phyloP scores from a whole-genome alignment of 2,329 filamentous ascomycete genomes.

The Trichothecium sympodiale region DNA sequence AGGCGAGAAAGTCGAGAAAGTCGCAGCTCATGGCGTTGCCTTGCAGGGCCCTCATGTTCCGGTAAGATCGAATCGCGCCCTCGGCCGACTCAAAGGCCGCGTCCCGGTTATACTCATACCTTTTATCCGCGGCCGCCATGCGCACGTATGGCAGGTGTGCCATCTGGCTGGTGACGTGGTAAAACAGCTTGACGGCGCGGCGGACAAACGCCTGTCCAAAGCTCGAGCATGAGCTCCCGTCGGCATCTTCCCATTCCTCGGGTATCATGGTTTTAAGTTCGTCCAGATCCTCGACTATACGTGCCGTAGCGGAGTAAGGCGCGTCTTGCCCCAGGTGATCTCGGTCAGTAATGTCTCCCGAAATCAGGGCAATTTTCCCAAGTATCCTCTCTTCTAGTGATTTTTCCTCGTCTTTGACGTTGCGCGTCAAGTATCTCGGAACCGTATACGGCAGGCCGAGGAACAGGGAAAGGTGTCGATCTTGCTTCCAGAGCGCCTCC shows the following conservation, averaged over 20 bases:
- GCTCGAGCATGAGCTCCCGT: conserved; percentile 13
- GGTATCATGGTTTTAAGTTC: no score
- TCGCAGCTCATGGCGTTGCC: conserved; percentile 20
- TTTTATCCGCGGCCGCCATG: conserved; percentile 20
- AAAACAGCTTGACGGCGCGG: conserved; percentile 20
- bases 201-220: conserved; percentile 10
- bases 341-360: no score
- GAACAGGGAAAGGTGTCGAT: no score
- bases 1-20: conserved; percentile 34
- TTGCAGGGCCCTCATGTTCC: conserved; percentile 13
- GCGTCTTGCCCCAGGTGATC: no score
- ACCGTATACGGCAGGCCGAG: no score
- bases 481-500: no score
- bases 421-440: no score
- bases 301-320: no score
- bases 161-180: conserved; percentile 24
- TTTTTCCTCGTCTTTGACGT: no score
- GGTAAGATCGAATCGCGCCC: conserved; percentile 25
- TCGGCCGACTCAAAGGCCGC: conserved; percentile 28
- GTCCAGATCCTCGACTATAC: no score
- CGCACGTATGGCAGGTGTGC: conserved; percentile 36
- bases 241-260: conserved; percentile 5
- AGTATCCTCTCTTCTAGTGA: no score
- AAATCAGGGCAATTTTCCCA: no score
- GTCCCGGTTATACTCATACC: conserved; percentile 24